Percentiles rank a stretch among this genome's conserved stretches.
Conservation (phyloP, 176 grass and related monocot genomes). For the Panicum miliaceum region DNA sequence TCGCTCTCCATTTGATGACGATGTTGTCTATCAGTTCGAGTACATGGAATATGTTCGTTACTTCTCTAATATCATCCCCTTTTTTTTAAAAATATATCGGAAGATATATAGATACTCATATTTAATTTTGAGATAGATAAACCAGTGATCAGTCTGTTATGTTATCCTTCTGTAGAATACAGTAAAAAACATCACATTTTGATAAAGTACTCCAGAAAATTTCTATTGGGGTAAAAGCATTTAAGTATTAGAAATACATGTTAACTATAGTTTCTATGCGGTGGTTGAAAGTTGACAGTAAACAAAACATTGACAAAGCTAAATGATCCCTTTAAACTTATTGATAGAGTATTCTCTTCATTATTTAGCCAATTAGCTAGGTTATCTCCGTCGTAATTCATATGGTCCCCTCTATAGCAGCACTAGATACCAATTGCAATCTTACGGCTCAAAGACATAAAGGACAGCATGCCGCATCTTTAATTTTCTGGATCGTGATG, state of each 20-base stretch:
- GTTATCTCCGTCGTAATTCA: slow-evolving; percentile 10
- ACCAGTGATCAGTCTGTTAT: slow-evolving; percentile 25
- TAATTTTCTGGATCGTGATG: slow-evolving; percentile 28
- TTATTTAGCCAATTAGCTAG: not conserved
- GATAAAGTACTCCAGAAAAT: not conserved
- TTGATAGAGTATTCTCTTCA: not conserved
- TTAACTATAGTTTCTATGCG: not conserved
- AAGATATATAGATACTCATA: slow-evolving; percentile 5
- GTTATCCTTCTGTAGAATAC: slow-evolving; percentile 4
- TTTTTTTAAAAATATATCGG: slow-evolving; percentile 19
- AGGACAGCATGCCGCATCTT: not conserved
- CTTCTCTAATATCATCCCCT: slow-evolving; percentile 3
- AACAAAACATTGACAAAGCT: not conserved
- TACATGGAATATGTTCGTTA: slow-evolving; percentile 98
- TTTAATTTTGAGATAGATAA: slow-evolving; percentile 36
- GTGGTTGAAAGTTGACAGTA: not conserved
- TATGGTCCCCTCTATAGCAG: not conserved
- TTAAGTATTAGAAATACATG: not conserved
- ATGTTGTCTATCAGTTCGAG: slow-evolving; percentile 97
- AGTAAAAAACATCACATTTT: not conserved
- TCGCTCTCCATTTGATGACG: slow-evolving; percentile 86
- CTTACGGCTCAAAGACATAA: slow-evolving; percentile 9
- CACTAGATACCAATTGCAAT: slow-evolving; percentile 1
- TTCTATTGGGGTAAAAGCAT: not conserved
- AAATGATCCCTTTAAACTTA: not conserved